Percentiles rank a stretch among this genome's conserved stretches.
phyloP scores from a whole-genome alignment of 352 stramenopile genomes.

The Globisporangium takayamanum region DNA sequence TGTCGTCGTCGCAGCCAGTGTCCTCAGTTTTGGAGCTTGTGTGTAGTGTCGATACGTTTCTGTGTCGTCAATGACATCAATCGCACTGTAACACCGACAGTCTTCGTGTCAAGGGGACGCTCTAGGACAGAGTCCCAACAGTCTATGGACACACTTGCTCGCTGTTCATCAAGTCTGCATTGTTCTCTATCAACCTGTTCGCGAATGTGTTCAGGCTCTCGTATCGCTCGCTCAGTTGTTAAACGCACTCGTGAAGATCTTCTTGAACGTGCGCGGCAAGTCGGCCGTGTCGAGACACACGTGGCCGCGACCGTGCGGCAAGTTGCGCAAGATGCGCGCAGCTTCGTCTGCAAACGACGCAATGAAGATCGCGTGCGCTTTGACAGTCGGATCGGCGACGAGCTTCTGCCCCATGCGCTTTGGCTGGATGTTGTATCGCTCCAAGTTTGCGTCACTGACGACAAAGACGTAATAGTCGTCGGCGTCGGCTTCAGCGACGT shows the following conservation, averaged over 20 bases:
- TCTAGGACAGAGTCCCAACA: too few relatives aligned
- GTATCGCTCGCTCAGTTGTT: slow-evolving; percentile 11
- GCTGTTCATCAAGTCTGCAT: neutral
- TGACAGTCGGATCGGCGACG: slow-evolving; percentile 41
- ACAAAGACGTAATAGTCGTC: slow-evolving; percentile 90
- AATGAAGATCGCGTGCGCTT: slow-evolving; percentile 81
- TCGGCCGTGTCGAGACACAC: slow-evolving; percentile 77
- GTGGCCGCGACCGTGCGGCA: slow-evolving; percentile 66
- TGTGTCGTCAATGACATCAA: too few relatives aligned
- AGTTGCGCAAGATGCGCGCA: slow-evolving; percentile 42
- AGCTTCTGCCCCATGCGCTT: slow-evolving; percentile 47
- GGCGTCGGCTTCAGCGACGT: slow-evolving; percentile 49
- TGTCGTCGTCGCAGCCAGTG: neutral
- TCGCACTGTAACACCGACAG: neutral
- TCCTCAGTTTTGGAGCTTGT: slow-evolving; percentile 1
- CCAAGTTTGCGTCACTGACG: slow-evolving; percentile 94
- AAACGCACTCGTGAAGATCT: slow-evolving; percentile 73
- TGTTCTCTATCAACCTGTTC: neutral
- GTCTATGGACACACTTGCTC: too few relatives aligned
- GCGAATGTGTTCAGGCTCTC: neutral
- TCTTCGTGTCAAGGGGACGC: neutral
- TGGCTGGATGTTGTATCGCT: slow-evolving; percentile 86
- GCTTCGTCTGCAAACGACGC: slow-evolving; percentile 82
- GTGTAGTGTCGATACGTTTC: too few relatives aligned
- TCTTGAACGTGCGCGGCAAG: slow-evolving; percentile 76